Evolutionary conservation across 208 protist genomes (phyloP).

Genomic region (Acanthamoeba culbertsoni): DNA sequence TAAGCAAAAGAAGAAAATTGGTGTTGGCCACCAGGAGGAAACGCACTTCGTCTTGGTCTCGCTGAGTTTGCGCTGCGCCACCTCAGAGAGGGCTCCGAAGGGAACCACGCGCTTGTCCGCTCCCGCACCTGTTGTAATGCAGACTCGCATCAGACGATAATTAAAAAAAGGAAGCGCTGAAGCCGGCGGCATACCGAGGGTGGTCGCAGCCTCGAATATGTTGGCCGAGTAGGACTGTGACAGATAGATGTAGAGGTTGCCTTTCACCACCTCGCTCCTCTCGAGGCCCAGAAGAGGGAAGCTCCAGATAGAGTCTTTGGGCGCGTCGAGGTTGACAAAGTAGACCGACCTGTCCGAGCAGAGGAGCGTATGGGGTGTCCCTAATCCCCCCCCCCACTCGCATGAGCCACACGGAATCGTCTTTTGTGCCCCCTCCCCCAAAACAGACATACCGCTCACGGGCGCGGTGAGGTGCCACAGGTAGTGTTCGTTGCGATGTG

Average conservation of each 20-base stretch:
- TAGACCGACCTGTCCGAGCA: background rate
- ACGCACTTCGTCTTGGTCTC: constrained; percentile 13
- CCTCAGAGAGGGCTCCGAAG: background rate
- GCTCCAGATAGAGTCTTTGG: background rate
- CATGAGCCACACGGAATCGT: too few species aligned
- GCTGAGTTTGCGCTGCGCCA: background rate
- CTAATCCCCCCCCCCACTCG: too few species aligned
- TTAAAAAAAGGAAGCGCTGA: background rate
- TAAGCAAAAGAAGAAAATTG: background rate
- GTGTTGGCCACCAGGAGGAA: too few species aligned
- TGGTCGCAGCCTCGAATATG: background rate
- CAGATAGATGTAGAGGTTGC: background rate
- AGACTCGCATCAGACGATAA: background rate
- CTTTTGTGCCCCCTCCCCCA: too few species aligned
- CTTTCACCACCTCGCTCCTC: background rate
- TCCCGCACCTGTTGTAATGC: background rate
- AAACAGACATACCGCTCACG: background rate
- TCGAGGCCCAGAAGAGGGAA: background rate
- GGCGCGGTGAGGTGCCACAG: background rate
- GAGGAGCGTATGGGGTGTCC: background rate
- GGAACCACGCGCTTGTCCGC: background rate
- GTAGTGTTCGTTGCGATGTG: background rate
- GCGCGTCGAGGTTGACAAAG: background rate
- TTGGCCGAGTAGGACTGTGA: background rate
- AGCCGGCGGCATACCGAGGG: background rate